Evolutionary conservation across 495 filamentous ascomycete species (phyloP), one percentile per base, ranked within the genome.

Genomic region (Thermothielavioides terrestris): DNA sequence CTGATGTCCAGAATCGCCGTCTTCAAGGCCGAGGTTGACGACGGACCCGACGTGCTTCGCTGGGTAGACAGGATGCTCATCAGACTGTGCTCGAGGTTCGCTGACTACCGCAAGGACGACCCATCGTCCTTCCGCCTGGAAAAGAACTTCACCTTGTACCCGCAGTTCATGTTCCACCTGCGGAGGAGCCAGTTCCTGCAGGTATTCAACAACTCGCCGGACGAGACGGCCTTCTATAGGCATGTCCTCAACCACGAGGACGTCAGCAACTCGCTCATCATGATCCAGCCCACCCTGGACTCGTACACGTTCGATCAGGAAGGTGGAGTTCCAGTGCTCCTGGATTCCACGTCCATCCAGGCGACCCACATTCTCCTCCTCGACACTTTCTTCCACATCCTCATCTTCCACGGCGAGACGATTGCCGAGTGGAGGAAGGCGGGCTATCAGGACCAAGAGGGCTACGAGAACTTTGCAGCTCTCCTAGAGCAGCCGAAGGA

Each of bases 11-110:
- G 94, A 55, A 97, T 97, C 60, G 94, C 92, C 6, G 94, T 97
- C 35, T 99, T 95, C 75, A 97, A 97, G 75, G 91, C 94, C 3
- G 94, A 99, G 63, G 90, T 96, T 38, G 94, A 99, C 57, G 94
- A 99, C 63, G 94, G 94, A 0, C 94, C 94, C n/a, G 94, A 99
- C 69, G 91, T 99, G 9, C 78, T 99, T 32, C 80, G 94, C 61
- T 99, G 94, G 94, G 94, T 99, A 15, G 94, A 99, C 64, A 78
- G 94, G 32, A 99, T 99, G 94, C 81, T 99, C 49, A 99, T 99
- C 67, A 75, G 94, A 44, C 74, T 99, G 9, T 99, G 94, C 74
- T 91, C 91, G 30, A 81, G 92, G 49, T 97, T 99, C 64, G 94
- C 94, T 26, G 94, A 99, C 66, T 99, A 99, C 65, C 80, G 94